Conservation (phyloP, 495 filamentous ascomycete species). For the Talaromyces ruber region DNA sequence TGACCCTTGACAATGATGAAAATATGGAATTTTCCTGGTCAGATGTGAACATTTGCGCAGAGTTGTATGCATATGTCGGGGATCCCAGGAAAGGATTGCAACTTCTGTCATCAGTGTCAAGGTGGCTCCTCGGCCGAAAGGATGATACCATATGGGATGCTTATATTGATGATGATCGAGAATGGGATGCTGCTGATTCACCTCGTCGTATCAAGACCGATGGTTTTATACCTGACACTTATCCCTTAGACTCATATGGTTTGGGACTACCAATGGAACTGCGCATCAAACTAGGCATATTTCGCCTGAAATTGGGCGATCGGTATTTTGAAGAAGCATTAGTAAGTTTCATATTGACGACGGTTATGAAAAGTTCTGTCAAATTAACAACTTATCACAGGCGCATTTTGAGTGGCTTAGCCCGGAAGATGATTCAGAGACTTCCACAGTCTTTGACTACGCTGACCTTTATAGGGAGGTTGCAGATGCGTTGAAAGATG, state of each 20-base stretch:
- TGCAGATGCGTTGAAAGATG: slow-evolving; percentile 56
- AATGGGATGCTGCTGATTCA: slow-evolving; percentile 75
- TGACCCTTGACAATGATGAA: slow-evolving; percentile 37
- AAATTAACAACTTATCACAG: slow-evolving; percentile 17
- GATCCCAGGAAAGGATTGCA: slow-evolving; percentile 55
- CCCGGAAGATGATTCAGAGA: slow-evolving; percentile 39
- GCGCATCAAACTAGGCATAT: slow-evolving; percentile 77
- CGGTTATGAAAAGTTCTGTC: not conserved
- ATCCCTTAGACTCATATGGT: slow-evolving; percentile 57
- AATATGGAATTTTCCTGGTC: slow-evolving; percentile 63
- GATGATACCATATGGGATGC: slow-evolving; percentile 74
- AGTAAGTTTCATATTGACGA: slow-evolving; percentile 34
- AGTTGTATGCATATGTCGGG: slow-evolving; percentile 59
- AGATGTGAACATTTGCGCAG: slow-evolving; percentile 74
- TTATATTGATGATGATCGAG: slow-evolving; percentile 71
- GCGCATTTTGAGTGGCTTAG: slow-evolving; percentile 59
- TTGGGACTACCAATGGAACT: slow-evolving; percentile 71
- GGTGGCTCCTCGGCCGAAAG: slow-evolving; percentile 75
- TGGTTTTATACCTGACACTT: slow-evolving; percentile 45
- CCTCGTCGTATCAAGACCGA: slow-evolving; percentile 52
- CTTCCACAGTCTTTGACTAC: slow-evolving; percentile 50
- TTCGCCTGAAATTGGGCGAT: slow-evolving; percentile 57
- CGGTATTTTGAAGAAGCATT: slow-evolving; percentile 63
- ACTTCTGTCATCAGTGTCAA: slow-evolving; percentile 58
- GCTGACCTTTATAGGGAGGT: slow-evolving; percentile 69